Conservation (phyloP, 2,329 filamentous ascomycete species). For the Blastomyces emzantsi region DNA sequence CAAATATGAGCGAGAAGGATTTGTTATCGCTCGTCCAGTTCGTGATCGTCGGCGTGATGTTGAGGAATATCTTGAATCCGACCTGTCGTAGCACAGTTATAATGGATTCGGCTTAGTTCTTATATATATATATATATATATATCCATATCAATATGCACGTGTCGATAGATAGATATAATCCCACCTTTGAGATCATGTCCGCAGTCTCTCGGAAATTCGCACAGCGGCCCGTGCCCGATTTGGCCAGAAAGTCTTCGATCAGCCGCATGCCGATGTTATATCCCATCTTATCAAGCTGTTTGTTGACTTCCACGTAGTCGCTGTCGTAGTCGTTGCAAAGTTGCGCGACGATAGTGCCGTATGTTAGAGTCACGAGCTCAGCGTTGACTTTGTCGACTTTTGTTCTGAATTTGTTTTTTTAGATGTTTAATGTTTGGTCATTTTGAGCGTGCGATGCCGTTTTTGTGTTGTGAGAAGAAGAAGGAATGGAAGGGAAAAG, state of each 20-base stretch:
- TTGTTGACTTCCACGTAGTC: conserved; percentile 96
- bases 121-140: no score
- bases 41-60: conserved; percentile 84
- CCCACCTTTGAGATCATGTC: conserved; percentile 88
- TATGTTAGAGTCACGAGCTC: conserved; percentile 97
- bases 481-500: neutral
- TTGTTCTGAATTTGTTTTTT: conserved; percentile 53
- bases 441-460: no score
- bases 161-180: neutral
- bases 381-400: conserved; percentile 95
- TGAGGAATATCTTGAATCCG: conserved; percentile 98
- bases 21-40: conserved; percentile 97
- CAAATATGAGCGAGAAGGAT: conserved; percentile 91
- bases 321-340: conserved; percentile 92
- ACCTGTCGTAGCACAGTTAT: conserved; percentile 47
- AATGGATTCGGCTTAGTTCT: neutral
- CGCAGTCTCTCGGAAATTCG: conserved; percentile 89
- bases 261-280: conserved; percentile 90
- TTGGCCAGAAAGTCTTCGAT: conserved; percentile 98
- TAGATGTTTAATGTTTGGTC: neutral
- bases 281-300: conserved; percentile 97
- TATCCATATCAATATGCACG: no score
- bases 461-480: neutral
- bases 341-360: conserved; percentile 90
- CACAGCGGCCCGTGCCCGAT: conserved; percentile 78